Percentiles rank a stretch among this genome's conserved stretches.
These are phyloP conservation scores for Fomitopsis serialis DNA, from an alignment of 768 basidiomycete genomes.

Conservation along the genomic window DNA sequence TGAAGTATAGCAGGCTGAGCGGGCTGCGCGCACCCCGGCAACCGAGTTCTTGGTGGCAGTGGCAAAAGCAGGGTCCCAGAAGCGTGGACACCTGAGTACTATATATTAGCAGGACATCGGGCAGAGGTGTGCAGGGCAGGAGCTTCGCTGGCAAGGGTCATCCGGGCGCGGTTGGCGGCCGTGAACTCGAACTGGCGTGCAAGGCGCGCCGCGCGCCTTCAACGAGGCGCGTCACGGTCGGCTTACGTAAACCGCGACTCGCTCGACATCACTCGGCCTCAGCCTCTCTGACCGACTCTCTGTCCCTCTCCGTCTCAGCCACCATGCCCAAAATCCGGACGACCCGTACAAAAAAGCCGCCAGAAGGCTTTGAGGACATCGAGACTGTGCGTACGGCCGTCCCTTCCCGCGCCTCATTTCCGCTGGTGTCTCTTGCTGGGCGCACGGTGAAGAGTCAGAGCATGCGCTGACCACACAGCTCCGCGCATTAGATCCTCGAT, in stretches of 20 bases:
- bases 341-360: constrained; percentile 87
- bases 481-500: constrained; percentile 69
- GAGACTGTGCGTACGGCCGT: constrained; percentile 49
- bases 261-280: constrained; percentile 1
- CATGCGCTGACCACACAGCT: background rate
- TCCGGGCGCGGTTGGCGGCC: background rate
- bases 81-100: background rate
- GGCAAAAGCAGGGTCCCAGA: background rate
- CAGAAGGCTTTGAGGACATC: constrained; percentile 95
- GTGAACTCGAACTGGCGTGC: background rate
- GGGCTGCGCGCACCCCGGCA: too few species aligned
- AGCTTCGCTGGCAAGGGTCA: background rate
- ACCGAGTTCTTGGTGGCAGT: too few species aligned
- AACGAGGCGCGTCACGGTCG: constrained; percentile 5
- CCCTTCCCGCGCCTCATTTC: too few species aligned
- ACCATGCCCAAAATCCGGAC: constrained; percentile 92
- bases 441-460: background rate
- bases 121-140: background rate
- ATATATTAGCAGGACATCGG: background rate
- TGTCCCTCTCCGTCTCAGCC: background rate
- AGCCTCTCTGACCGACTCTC: background rate
- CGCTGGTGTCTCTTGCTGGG: background rate
- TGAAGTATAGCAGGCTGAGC: too few species aligned
- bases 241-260: constrained; percentile 15
- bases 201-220: constrained; percentile 1